Percentiles rank a stretch among this genome's conserved stretches.
Conservation (phyloP, 306 rosid species). For the Medicago truncatula region MtrunA17r5.0-ANR NC_053047.1:3062001-3062500, state of each 20-base stretch:
- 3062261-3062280: slow-evolving; percentile 98
- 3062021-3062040: slow-evolving; percentile 15
- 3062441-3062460: slow-evolving; percentile 47
- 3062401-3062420: background rate
- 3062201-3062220: slow-evolving; percentile 15
- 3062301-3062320: slow-evolving; percentile 93
- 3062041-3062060: slow-evolving; percentile 14
- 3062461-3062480: slow-evolving; percentile 24
- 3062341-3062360: slow-evolving; percentile 34
- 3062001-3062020: slow-evolving; percentile 2
- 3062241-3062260: slow-evolving; percentile 45
- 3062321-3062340: slow-evolving; percentile 84
- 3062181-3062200: slow-evolving; percentile 35
- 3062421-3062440: slow-evolving; percentile 22
- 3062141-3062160: slow-evolving; percentile 11
- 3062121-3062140: background rate
- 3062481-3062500: slow-evolving; percentile 10
- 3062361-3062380: slow-evolving; percentile 31
- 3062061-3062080: slow-evolving; percentile 1
- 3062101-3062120: slow-evolving; percentile 10
- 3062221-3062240: slow-evolving; percentile 32
- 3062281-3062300: slow-evolving; percentile 89
- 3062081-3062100: slow-evolving; percentile 22
- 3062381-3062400: background rate
- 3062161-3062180: slow-evolving; percentile 16